phyloP scores from a whole-genome alignment of 192 early-diverging fungal species.

The Polychytrium aggregatum region DNA sequence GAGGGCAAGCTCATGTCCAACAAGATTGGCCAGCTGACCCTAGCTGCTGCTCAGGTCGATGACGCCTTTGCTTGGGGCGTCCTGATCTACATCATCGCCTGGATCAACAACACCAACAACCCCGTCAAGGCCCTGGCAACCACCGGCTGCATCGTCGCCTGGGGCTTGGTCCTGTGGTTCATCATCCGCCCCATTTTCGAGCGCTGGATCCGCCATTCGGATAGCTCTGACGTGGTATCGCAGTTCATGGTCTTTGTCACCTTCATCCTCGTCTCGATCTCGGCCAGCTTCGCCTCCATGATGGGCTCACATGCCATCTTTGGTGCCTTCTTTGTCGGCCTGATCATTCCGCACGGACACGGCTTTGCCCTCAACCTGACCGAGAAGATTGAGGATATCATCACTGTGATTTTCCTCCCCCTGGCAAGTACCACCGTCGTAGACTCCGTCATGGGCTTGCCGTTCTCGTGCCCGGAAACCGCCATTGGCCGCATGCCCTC shows the following conservation, averaged over 20 bases:
- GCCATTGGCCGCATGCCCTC: no score
- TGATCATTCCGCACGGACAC: constrained; percentile 79
- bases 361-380: constrained; percentile 79
- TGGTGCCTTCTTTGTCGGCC: constrained; percentile 80
- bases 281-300: constrained; percentile 21
- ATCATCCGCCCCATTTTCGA: constrained; percentile 48
- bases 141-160: constrained; percentile 49
- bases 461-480: no score
- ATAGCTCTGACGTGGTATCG: constrained; percentile 3
- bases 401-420: constrained; percentile 75
- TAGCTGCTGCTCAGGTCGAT: constrained; percentile 70
- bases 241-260: constrained; percentile 60
- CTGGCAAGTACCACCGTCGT: no score
- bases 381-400: constrained; percentile 83
- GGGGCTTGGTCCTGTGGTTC: constrained; percentile 56
- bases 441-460: no score
- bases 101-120: constrained; percentile 67
- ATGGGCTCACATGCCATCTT: constrained; percentile 86
- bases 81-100: constrained; percentile 46
- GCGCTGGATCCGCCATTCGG: constrained; percentile 4
- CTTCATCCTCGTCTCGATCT: constrained; percentile 54
- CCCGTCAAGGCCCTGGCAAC: constrained; percentile 36
- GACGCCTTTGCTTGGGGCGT: constrained; percentile 70
- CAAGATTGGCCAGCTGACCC: constrained; percentile 56
- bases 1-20: constrained; percentile 62